These are phyloP conservation scores for Brassica carinata DNA, from an alignment of 345 rosid genomes.

Conservation along the genomic window DNA sequence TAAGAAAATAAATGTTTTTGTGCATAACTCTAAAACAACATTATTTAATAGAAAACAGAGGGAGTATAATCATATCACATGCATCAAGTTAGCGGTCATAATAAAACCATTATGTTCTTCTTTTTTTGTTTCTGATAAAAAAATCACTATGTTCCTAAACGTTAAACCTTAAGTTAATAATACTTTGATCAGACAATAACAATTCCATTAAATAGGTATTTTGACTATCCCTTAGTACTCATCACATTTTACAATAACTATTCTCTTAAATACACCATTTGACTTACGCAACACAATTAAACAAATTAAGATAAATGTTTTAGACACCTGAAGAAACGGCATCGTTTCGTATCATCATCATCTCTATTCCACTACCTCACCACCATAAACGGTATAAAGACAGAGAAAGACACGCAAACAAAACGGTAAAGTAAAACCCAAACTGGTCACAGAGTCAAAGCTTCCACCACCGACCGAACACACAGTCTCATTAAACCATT, in stretches of 20 bases:
- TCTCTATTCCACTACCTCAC: constrained; percentile 9
- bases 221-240: not conserved
- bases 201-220: not conserved
- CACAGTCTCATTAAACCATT: not conserved
- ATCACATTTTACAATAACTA: constrained; percentile 1
- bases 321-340: constrained; percentile 32
- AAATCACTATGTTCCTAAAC: not conserved
- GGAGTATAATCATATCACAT: too few species aligned
- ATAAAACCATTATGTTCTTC: too few species aligned
- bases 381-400: constrained; percentile 29
- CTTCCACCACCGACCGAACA: constrained; percentile 19
- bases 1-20: too few species aligned
- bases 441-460: not conserved
- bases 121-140: too few species aligned
- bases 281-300: not conserved
- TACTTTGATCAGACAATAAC: not conserved
- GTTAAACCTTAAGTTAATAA: not conserved
- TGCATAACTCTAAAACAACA: too few species aligned
- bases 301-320: too few species aligned
- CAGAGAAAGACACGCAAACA: constrained; percentile 16
- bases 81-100: too few species aligned
- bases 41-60: too few species aligned
- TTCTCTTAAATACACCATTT: not conserved
- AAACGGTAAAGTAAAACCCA: constrained; percentile 24
- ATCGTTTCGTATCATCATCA: constrained; percentile 33